Evolutionary conservation across 2,329 filamentous ascomycete genomes (phyloP), one percentile per base, ranked within the genome.

Genomic region (Fusarium heterosporum): DNA sequence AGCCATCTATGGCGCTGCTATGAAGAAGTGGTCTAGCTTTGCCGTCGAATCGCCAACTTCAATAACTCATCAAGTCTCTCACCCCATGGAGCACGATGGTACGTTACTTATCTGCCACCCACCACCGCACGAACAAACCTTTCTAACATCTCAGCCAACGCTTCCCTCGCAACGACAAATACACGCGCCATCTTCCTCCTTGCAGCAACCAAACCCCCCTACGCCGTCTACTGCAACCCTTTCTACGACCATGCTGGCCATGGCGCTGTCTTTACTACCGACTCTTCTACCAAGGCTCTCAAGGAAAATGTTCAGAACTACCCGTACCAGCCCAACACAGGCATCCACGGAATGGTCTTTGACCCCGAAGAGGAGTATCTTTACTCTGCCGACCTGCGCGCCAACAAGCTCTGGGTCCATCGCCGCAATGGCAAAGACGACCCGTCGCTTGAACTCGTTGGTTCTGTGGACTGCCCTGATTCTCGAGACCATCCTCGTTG

Each of bases 11-110:
- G 93, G 93, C 73, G 90, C 93, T 5, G 92, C 92, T 62, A 96
- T 96, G 92, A 97, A 97, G 84, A 95, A 93, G 77, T 97, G 93
- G 92, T 90, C 90, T 48, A 93, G 90, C 76, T 95, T 92, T 78
- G 83, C 88, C 43, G 90, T 96, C 73, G 87, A 89, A 72, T 90
- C 87, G 70, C 91, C 93, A 4, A 89, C 87, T 3, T 87, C 93
- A 48, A 96, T 97, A 68, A 80, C 88, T 45, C 93, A 96, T 70
- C 86, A 90, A 76, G 84, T 84, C 42, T 93, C 93, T 14, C 89
- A 93, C 77, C 85, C 90, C 4, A 90, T 97, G 77, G 88, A 87
- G 42, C 90, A 92, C 70, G 86, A 96, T 75, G 87, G 91, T 93
- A 84, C 54, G 87, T 81, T 7, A 41, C 55, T n/a, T 34, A 2